These are phyloP conservation scores for Paecilomyces sp. DNA, from an alignment of 2,329 filamentous ascomycete genomes.

Conservation along the genomic window DNA sequence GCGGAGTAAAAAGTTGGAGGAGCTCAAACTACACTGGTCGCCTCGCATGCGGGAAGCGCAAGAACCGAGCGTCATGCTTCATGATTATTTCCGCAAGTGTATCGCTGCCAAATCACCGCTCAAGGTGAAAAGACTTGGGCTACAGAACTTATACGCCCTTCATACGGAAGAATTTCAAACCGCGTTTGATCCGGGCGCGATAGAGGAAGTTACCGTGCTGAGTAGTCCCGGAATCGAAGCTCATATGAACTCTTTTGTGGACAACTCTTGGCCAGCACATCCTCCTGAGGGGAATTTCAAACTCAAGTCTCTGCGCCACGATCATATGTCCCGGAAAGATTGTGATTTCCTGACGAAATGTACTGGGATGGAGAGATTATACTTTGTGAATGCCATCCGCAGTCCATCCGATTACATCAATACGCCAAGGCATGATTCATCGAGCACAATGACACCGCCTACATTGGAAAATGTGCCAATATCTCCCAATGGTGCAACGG, in stretches of 20 bases:
- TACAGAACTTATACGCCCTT: constrained; percentile 53
- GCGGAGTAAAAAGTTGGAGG: constrained; percentile 47
- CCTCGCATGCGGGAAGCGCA: constrained; percentile 54
- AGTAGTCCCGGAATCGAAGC: constrained; percentile 43
- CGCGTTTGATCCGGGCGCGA: constrained; percentile 32
- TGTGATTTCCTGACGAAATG: constrained; percentile 37
- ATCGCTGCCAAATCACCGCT: constrained; percentile 41
- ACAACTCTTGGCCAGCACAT: constrained; percentile 45
- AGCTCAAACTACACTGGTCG: constrained; percentile 53
- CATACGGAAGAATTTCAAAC: constrained; percentile 42
- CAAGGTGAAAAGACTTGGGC: constrained; percentile 42
- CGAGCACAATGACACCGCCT: constrained; percentile 21
- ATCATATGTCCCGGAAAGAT: constrained; percentile 40
- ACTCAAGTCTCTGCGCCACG: constrained; percentile 44
- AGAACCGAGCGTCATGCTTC: constrained; percentile 50
- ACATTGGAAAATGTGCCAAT: constrained; percentile 10
- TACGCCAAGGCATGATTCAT: constrained; percentile 11
- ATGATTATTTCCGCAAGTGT: constrained; percentile 51
- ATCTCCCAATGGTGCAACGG: not conserved
- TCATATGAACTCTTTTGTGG: constrained; percentile 45
- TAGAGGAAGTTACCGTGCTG: constrained; percentile 48
- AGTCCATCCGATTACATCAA: constrained; percentile 24
- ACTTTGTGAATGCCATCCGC: constrained; percentile 41
- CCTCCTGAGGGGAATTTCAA: constrained; percentile 22
- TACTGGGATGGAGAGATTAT: constrained; percentile 43